Evolutionary conservation across 163 green algal genomes (phyloP).

Genomic region (Volvox carteri): DNA sequence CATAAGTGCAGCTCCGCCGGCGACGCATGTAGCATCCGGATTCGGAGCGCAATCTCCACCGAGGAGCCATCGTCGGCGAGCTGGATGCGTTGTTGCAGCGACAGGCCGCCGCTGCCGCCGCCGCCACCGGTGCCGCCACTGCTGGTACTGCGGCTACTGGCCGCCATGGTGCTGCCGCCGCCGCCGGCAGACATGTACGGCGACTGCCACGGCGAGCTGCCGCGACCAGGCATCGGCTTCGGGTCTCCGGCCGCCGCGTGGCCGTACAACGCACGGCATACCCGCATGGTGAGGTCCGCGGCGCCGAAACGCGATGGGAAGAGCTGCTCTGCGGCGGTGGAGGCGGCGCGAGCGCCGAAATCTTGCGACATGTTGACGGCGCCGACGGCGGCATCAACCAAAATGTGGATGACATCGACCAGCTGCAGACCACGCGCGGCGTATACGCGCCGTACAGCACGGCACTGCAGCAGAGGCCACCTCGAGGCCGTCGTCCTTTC

Average conservation of each 20-base stretch:
- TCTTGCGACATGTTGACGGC: conserved; percentile 20
- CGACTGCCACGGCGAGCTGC: neutral
- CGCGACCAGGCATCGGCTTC: neutral
- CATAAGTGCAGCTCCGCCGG: neutral
- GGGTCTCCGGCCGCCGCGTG: neutral
- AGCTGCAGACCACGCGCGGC: conserved; percentile 9
- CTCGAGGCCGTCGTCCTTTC: neutral
- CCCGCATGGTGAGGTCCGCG: neutral
- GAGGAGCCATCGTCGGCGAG: neutral
- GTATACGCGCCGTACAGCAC: neutral
- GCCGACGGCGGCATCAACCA: conserved; percentile 13
- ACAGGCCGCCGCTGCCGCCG: neutral
- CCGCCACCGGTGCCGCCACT: neutral
- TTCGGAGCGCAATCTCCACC: conserved; percentile 1
- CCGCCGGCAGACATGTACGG: neutral
- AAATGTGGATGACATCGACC: neutral
- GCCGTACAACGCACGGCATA: neutral
- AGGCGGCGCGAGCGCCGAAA: neutral
- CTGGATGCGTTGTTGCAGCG: neutral
- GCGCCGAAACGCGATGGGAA: neutral
- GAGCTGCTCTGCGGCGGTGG: neutral
- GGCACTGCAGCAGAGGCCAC: conserved; percentile 22
- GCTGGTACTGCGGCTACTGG: neutral
- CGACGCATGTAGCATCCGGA: neutral
- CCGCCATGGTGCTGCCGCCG: neutral